These are phyloP conservation scores for Microsporum canis DNA, from an alignment of 2,329 filamentous ascomycete genomes.

Conservation along the genomic window DNA sequence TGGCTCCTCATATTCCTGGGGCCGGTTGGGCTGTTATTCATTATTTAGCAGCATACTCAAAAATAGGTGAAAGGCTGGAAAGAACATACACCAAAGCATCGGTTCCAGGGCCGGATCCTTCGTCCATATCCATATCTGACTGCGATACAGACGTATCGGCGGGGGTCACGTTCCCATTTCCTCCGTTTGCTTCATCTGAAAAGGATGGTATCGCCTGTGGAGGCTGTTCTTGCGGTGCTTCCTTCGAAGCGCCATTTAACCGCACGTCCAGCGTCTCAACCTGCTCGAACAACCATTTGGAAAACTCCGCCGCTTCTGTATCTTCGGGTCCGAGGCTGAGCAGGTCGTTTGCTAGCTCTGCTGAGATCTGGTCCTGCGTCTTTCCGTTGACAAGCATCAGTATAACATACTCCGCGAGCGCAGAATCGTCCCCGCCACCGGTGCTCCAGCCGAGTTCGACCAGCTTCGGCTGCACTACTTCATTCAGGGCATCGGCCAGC, in stretches of 20 bases:
- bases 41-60: background rate
- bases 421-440: slow-evolving; percentile 65
- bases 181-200: slow-evolving; percentile 21
- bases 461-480: slow-evolving; percentile 78
- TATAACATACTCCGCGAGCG: slow-evolving; percentile 89
- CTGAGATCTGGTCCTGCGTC: slow-evolving; percentile 76
- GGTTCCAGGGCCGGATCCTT: slow-evolving; percentile 24
- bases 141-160: background rate
- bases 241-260: slow-evolving; percentile 42
- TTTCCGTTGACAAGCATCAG: slow-evolving; percentile 96
- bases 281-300: slow-evolving; percentile 87
- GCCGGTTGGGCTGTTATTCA: slow-evolving; percentile 68
- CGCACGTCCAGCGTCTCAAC: slow-evolving; percentile 57
- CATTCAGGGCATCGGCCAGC: slow-evolving; percentile 70
- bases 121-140: slow-evolving; percentile 64
- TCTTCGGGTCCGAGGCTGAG: slow-evolving; percentile 74
- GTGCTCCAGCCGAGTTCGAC: slow-evolving; percentile 87
- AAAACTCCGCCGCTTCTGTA: slow-evolving; percentile 68
- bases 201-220: slow-evolving; percentile 27
- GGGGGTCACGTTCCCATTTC: slow-evolving; percentile 6
- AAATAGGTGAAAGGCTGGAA: background rate
- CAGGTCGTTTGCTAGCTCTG: slow-evolving; percentile 78
- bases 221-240: slow-evolving; percentile 15
- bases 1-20: slow-evolving; percentile 88
- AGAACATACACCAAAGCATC: slow-evolving; percentile 28